Evolutionary conservation across 2,329 filamentous ascomycete species (phyloP), one percentile per base, ranked within the genome.

Genomic region (Tolypocladium album): DNA sequence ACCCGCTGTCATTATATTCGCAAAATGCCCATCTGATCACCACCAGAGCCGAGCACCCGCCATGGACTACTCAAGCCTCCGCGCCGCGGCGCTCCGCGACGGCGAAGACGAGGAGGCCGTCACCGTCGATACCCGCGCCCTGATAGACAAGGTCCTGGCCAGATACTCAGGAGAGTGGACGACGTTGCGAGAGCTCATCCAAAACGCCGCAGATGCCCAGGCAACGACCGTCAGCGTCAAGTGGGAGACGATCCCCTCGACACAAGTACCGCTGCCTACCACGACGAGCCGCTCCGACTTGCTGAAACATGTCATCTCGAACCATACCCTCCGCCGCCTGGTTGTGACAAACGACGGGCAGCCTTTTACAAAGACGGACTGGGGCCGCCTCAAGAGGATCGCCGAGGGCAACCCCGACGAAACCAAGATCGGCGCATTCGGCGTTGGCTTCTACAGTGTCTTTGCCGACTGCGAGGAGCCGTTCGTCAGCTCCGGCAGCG

Each of bases 321-420:
- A 97, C 71, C 91, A 96, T 70, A 97, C 92, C 0, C 76, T 97
- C 60, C 87, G 88, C 63, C 86, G 92, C 50, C 79, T 97, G n/a
- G 80, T 97, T 12, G 92, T 97, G 8, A 89, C 91, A 63, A 99
- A 99, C 69, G 88, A 99, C 74, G 94, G 94, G 42, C 83, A 90
- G 64, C 83, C 90, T 0, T 99, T 99, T 69, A 88, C 86, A 58
- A 84, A 88, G 67, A 95, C 92, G 22, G 94, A 99, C 74, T 99
- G 94, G 94, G 86, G 87, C 55, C 84, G 94, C 59, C 73, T 99
- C 64, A 97, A 97, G 79, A 87, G 93, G 62, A 99, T 99, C 64
- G 95, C 94, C n/a, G 94, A 99, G 73, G 95, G 94, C 55, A 99
- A 99, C 70, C 94, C 94, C 0, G 94, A 99, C 72, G 94, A 99